Base-by-base conservation (phyloP, 768 basidiomycete species). In the Sporobolomyces pararoseus region DNA sequence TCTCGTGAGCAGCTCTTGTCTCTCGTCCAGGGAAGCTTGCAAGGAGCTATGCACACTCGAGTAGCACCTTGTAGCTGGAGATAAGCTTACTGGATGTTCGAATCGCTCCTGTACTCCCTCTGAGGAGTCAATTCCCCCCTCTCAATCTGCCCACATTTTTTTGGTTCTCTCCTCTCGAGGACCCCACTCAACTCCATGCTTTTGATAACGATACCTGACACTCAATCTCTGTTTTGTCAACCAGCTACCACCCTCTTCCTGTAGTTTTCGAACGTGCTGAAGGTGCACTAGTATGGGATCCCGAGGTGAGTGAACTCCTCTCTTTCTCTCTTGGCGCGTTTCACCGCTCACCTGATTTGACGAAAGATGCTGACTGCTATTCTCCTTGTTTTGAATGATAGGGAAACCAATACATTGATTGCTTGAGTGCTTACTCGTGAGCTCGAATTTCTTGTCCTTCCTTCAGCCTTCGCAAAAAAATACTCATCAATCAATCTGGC, bases 361-460 rank as follows among this genome's bases (percentile, higher is more conserved):
- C 9, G 42, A 46, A 35, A n/a, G n/a, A n/a, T n/a, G n/a, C 44
- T 60, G 42, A 47, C 59, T 2, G 2, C 23, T 32, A 21, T 16
- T 23, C 7, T n/a, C 10, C 19, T 27, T 34, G 14, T 51, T 47
- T n/a, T n/a, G n/a, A 44, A 6, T 13, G 4, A 9, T 58, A 70
- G 83, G 94, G 93, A 72, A 88, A 85, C 60, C 89, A 93, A 78
- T 99, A 96, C 81, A 92, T 97, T 71, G 96, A 99, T 78, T 96
- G 97, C 90, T 84, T 99, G 25, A 90, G 91, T 52, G 96, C 96
- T 34, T 98, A 98, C 82, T 94, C 91, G 90, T 94, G 79, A 82
- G 88, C 17, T 42, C 39, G 9, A 9, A 42, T 82, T 27, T 66
- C 42, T 32, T 47, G 74, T 60, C 70, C 61, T 44, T 47, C 65